Evolutionary conservation across 768 basidiomycete species (phyloP).

Genomic region (Hemileccinum rubropunctum): DNA sequence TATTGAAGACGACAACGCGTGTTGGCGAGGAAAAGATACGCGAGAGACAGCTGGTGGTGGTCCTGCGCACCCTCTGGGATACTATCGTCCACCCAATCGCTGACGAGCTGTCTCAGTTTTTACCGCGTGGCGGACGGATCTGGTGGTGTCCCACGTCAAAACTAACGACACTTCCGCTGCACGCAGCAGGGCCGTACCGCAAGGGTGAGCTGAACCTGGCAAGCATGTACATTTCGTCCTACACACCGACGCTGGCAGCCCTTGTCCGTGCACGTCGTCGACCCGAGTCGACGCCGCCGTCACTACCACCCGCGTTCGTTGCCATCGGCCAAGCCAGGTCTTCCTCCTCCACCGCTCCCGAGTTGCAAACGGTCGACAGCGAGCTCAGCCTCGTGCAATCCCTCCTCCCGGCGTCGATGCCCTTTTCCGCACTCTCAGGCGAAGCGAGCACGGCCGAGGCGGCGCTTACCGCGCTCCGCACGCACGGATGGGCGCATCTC

Average conservation of each 20-base stretch:
- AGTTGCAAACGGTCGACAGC: conserved; percentile 10
- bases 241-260: conserved; percentile 32
- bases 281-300: neutral
- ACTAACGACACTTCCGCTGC: conserved; percentile 30
- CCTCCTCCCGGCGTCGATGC: conserved; percentile 12
- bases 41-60: conserved; percentile 10
- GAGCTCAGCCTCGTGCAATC: conserved; percentile 23
- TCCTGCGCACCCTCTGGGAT: conserved; percentile 27
- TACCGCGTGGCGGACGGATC: conserved; percentile 24
- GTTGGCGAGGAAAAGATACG: conserved; percentile 24
- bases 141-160: conserved; percentile 36
- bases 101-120: conserved; percentile 8
- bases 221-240: conserved; percentile 30
- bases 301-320: conserved; percentile 4
- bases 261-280: conserved; percentile 23
- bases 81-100: conserved; percentile 19
- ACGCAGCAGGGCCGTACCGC: conserved; percentile 31
- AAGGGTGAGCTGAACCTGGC: conserved; percentile 7
- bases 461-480: conserved; percentile 12
- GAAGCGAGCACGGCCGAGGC: conserved; percentile 12
- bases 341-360: neutral
- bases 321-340: conserved; percentile 24
- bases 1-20: conserved; percentile 4
- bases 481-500: conserved; percentile 29
- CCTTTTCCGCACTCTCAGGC: conserved; percentile 12